These are phyloP conservation scores for Isatis tinctoria DNA, from an alignment of 345 rosid species.

Conservation along the genomic window DNA sequence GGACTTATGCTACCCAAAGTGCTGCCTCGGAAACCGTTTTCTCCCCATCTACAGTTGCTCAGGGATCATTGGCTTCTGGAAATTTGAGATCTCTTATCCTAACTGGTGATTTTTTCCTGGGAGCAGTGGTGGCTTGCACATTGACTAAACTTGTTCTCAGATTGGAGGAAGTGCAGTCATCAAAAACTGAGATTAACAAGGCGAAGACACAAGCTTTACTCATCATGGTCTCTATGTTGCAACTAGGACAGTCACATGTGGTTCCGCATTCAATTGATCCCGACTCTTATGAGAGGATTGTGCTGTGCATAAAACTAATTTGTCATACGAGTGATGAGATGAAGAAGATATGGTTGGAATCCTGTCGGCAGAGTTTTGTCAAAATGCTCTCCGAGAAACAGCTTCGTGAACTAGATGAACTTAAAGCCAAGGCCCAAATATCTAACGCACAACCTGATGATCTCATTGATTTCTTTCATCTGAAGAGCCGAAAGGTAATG, in stretches of 20 bases:
- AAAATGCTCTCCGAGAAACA: conserved; percentile 93
- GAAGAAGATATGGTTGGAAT: conserved; percentile 81
- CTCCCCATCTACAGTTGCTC: conserved; percentile 67
- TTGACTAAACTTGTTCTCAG: conserved; percentile 82
- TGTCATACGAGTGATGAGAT: conserved; percentile 70
- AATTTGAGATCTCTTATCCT: conserved; percentile 79
- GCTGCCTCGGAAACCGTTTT: conserved; percentile 88
- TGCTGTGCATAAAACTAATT: conserved; percentile 67
- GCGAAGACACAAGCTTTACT: conserved; percentile 54
- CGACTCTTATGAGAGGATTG: conserved; percentile 75
- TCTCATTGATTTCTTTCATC: conserved; percentile 89
- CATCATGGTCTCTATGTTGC: conserved; percentile 77
- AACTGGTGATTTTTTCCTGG: conserved; percentile 92
- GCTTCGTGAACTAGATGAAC: conserved; percentile 67
- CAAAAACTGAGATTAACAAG: conserved; percentile 69
- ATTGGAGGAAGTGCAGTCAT: conserved; percentile 88
- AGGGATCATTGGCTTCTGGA: conserved; percentile 61
- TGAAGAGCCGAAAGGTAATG: conserved; percentile 98
- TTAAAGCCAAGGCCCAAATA: conserved; percentile 83
- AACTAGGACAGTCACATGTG: conserved; percentile 77
- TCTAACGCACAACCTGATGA: conserved; percentile 91
- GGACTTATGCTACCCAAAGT: conserved; percentile 87
- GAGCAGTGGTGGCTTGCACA: conserved; percentile 92
- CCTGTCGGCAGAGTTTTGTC: conserved; percentile 85
- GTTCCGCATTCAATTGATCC: conserved; percentile 77